Conservation (phyloP, 345 rosid genomes). For the Eucalyptus pauciflora region DNA sequence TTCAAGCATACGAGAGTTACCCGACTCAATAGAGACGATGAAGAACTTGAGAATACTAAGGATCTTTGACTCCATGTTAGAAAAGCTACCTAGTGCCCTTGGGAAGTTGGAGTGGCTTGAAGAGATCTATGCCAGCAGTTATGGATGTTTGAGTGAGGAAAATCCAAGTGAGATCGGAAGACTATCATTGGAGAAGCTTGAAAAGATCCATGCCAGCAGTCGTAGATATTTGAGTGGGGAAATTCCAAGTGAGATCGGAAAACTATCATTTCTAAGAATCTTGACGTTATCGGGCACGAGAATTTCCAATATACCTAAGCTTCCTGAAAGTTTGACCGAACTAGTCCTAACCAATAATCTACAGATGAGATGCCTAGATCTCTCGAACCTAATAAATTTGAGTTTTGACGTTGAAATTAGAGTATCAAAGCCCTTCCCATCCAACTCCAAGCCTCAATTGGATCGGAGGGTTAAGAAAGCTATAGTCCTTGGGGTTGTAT, state of each 20-base stretch:
- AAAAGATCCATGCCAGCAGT: not conserved
- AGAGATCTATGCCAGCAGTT: no score
- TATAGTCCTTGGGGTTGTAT: rapidly evolving
- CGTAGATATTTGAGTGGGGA: not conserved
- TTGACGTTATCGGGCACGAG: rapidly evolving
- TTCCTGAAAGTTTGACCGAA: not conserved
- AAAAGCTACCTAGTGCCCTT: no score
- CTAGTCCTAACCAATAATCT: rapidly evolving
- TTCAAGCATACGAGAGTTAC: no score
- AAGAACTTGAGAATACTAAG: no score
- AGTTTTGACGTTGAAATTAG: not conserved
- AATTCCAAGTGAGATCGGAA: not conserved
- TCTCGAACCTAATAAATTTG: not conserved
- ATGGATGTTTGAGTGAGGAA: not conserved
- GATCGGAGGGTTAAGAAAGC: not conserved
- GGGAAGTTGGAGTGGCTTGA: no score
- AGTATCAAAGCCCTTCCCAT: not conserved
- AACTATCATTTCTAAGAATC: not conserved
- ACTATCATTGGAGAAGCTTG: not conserved
- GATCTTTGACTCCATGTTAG: no score
- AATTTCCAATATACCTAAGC: not conserved
- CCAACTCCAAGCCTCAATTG: not conserved
- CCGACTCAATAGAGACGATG: no score
- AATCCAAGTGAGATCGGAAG: not conserved
- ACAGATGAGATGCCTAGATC: not conserved